Conservation (phyloP, 805 yeast species). For the Ogataea polymorpha region DNA sequence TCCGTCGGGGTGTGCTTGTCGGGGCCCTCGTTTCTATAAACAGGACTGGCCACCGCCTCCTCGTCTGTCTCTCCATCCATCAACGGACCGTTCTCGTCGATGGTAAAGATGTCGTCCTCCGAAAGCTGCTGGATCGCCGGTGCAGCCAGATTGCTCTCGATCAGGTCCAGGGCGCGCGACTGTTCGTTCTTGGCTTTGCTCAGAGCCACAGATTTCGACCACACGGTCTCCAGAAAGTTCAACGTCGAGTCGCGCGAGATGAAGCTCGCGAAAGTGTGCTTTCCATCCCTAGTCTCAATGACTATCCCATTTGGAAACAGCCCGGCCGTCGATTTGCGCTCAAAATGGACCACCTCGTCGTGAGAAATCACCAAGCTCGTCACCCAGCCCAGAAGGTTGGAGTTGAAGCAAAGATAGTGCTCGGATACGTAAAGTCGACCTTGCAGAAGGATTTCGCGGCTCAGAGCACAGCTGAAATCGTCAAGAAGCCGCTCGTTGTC, state of each 20-base stretch:
- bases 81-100: slow-evolving; percentile 31
- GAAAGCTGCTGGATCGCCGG: slow-evolving; percentile 17
- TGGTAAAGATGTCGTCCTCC: slow-evolving; percentile 32
- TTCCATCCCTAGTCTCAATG: slow-evolving; percentile 59
- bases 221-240: slow-evolving; percentile 63
- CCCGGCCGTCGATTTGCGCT: slow-evolving; percentile 83
- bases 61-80: slow-evolving; percentile 23
- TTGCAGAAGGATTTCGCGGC: slow-evolving; percentile 81
- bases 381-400: slow-evolving; percentile 87
- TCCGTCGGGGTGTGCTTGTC: slow-evolving; percentile 56
- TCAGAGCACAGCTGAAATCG: slow-evolving; percentile 87
- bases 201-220: slow-evolving; percentile 50
- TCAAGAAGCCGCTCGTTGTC: slow-evolving; percentile 71
- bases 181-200: slow-evolving; percentile 27
- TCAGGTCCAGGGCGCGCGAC: slow-evolving; percentile 24
- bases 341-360: slow-evolving; percentile 68
- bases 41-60: slow-evolving; percentile 20
- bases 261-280: slow-evolving; percentile 84
- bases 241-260: slow-evolving; percentile 75
- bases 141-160: slow-evolving; percentile 16
- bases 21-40: slow-evolving; percentile 53
- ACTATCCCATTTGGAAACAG: slow-evolving; percentile 87
- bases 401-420: slow-evolving; percentile 76
- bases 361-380: slow-evolving; percentile 72
- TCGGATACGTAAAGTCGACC: slow-evolving; percentile 85